These are phyloP conservation scores for Chenopodium suecicum DNA, from an alignment of 148 eudicot species.

Conservation along the genomic window DNA sequence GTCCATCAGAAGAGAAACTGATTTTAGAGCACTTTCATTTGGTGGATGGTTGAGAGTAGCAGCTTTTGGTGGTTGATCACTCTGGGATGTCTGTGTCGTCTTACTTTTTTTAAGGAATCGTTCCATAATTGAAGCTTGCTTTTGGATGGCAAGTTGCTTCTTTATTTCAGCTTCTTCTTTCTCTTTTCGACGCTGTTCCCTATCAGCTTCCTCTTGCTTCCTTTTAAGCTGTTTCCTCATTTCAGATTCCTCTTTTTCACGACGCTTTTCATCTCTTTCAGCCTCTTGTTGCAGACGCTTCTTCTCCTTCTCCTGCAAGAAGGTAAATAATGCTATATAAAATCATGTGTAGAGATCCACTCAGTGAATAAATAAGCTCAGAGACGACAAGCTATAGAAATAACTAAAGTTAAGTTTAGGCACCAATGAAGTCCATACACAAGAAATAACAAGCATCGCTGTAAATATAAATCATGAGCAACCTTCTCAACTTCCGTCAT, in stretches of 20 bases:
- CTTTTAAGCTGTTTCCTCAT: constrained; percentile 55
- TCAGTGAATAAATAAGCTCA: neutral
- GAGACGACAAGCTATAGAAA: neutral
- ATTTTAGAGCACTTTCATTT: constrained; percentile 28
- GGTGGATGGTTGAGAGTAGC: constrained; percentile 25
- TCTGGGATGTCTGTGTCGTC: constrained; percentile 35
- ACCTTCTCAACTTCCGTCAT: neutral
- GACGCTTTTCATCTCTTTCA: constrained; percentile 74
- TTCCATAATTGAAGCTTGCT: constrained; percentile 94
- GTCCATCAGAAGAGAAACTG: constrained; percentile 65
- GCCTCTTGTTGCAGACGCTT: constrained; percentile 80
- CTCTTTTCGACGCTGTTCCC: constrained; percentile 68
- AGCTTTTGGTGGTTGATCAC: constrained; percentile 31
- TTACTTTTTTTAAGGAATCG: constrained; percentile 71
- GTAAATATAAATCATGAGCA: neutral
- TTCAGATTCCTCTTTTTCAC: constrained; percentile 74
- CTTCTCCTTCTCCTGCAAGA: constrained; percentile 76
- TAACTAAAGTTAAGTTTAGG: too few species aligned
- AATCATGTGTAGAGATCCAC: neutral
- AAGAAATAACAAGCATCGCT: neutral
- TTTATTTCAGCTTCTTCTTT: constrained; percentile 87
- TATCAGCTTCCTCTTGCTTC: constrained; percentile 87
- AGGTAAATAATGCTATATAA: neutral
- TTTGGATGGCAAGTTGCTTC: constrained; percentile 62
- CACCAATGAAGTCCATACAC: neutral